Conservation (phyloP, 306 rosid species). For the Quercus suber region DNA sequence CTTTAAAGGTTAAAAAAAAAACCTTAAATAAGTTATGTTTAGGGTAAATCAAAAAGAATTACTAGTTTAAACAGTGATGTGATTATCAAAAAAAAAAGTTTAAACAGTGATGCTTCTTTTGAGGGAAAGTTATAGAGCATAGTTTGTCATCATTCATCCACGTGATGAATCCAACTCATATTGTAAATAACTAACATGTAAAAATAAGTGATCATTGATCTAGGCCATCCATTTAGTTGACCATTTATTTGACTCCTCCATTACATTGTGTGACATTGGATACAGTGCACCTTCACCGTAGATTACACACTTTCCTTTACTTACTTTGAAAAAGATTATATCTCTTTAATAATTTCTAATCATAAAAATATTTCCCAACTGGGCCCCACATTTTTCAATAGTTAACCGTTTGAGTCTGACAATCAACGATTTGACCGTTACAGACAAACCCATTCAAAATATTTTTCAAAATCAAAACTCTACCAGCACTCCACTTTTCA, state of each 20-base stretch:
- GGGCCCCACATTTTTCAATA: slow-evolving; percentile 31
- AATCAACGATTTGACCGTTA: slow-evolving; percentile 62
- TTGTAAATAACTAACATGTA: too few species aligned
- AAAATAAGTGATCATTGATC: neutral
- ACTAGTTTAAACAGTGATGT: neutral
- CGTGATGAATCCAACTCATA: neutral
- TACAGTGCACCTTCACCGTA: neutral
- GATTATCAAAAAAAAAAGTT: neutral
- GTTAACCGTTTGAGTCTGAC: slow-evolving; percentile 39
- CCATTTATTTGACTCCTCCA: too few species aligned
- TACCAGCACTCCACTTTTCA: slow-evolving; percentile 14
- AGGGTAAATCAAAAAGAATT: neutral
- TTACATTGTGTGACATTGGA: neutral
- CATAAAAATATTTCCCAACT: neutral
- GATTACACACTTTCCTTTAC: neutral
- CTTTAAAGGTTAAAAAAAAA: neutral
- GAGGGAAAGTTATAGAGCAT: neutral
- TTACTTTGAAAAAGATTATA: neutral
- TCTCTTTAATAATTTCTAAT: slow-evolving; percentile 25
- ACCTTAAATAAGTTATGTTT: neutral
- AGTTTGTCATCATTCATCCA: neutral
- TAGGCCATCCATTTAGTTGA: neutral
- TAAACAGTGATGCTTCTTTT: slow-evolving; percentile 8
- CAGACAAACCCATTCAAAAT: slow-evolving; percentile 28
- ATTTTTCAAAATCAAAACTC: neutral